phyloP scores from a whole-genome alignment of 768 basidiomycete genomes.

The Podaxis sp. region DNA sequence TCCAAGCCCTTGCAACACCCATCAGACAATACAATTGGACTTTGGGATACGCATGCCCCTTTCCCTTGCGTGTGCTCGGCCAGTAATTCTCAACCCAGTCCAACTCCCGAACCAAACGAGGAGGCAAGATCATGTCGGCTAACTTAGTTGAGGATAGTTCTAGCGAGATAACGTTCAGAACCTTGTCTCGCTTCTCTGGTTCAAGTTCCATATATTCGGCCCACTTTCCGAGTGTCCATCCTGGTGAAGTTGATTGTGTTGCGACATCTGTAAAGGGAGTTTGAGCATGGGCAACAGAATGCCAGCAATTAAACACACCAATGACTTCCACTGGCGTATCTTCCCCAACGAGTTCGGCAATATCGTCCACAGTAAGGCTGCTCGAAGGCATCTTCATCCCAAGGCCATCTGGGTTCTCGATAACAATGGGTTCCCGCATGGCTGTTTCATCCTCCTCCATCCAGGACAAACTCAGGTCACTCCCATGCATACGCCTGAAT shows the following conservation, averaged over 20 bases:
- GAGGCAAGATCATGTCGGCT: slow-evolving; percentile 77
- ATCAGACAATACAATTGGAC: slow-evolving; percentile 97
- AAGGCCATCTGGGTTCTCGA: slow-evolving; percentile 74
- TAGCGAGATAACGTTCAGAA: slow-evolving; percentile 93
- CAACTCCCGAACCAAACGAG: slow-evolving; percentile 79
- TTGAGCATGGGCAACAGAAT: not conserved
- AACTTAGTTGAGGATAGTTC: slow-evolving; percentile 88
- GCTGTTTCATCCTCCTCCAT: slow-evolving; percentile 68
- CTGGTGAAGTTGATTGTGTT: slow-evolving; percentile 78
- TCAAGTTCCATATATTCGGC: slow-evolving; percentile 79
- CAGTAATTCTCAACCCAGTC: slow-evolving; percentile 98
- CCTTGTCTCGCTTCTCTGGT: slow-evolving; percentile 71
- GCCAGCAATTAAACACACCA: slow-evolving; percentile 44
- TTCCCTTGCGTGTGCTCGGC: slow-evolving; percentile 76
- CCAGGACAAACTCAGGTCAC: slow-evolving; percentile 72
- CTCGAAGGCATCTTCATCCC: slow-evolving; percentile 87
- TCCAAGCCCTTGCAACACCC: slow-evolving; percentile 93
- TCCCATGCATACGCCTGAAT: slow-evolving; percentile 68
- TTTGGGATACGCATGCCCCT: slow-evolving; percentile 80
- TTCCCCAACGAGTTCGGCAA: slow-evolving; percentile 77
- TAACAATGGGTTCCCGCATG: slow-evolving; percentile 80
- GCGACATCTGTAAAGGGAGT: slow-evolving; percentile 63
- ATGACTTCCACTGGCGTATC: slow-evolving; percentile 88
- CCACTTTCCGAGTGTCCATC: slow-evolving; percentile 93
- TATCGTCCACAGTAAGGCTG: slow-evolving; percentile 74